Base-by-base conservation (phyloP, 768 basidiomycete species). In the Pleurotus ostreatus region DNA sequence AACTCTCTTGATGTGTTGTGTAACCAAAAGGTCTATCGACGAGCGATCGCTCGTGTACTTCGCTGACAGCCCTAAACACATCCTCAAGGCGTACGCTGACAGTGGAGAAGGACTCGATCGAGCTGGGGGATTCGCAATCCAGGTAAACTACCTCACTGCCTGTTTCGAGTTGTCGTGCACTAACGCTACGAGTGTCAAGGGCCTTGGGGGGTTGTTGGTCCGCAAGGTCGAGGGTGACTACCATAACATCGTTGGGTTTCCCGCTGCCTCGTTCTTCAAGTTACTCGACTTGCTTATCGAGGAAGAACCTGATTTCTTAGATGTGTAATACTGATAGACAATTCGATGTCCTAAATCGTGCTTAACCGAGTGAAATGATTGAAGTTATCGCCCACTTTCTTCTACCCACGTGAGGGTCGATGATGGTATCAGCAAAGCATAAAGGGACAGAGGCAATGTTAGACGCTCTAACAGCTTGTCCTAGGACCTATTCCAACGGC, bases 121-220 rank as follows among this genome's bases (percentile, higher is more conserved):
- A 16, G 95, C 96, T 0, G 96, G 96, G 2, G 96, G 96, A 0
- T 98, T 98, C 67, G 94, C 93, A 1, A 84, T 94, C 40, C 96
- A 98, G 78, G 93, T 92, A 60, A 46, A 75, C 63, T 16, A 9
- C 30, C 30, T 9, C 30, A 11, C 23, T 25, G 9, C 30, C 30
- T 34, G 30, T 2, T 8, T 9, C 9, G 1, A 2, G 3, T 11
- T 9, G 1, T 34, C 11, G 30, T 34, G 30, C 30, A 12, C 9
- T 34, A 34, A 34, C 30, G 30, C 30, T 34, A 11, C 20, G 41
- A 22, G 4, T 3, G 12, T 44, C 9, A 16, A 92, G 89, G 92
- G 93, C 1, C 73, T 88, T 2, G 96, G 96, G 0, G 88, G 88
- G 2, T 57, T 93, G 45, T 75, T 98, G 40, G 72, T 98, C 53